phyloP scores from a whole-genome alignment of 2,329 filamentous ascomycete species.

The Aspergillus caelatus region DNA sequence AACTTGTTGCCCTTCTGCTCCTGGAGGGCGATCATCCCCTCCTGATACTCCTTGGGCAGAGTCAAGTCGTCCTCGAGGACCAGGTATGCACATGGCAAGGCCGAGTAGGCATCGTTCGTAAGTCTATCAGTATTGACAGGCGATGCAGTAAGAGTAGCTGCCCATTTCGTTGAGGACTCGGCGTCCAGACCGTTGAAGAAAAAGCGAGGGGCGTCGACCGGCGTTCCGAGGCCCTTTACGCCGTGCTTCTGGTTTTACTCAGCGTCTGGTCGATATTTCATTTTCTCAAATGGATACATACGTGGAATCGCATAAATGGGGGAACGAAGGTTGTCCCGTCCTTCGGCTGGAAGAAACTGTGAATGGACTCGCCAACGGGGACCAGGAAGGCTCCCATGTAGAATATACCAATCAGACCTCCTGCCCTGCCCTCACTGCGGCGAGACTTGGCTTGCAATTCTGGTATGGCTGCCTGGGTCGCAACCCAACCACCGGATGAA shows the following conservation, averaged over 20 bases:
- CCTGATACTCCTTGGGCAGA: slow-evolving; percentile 35
- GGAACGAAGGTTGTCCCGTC: slow-evolving; percentile 24
- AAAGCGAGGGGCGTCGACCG: slow-evolving; percentile 26
- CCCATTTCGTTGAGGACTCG: slow-evolving; percentile 26
- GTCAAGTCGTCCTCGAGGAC: slow-evolving; percentile 33
- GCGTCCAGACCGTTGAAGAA: slow-evolving; percentile 33
- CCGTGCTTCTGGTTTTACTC: slow-evolving; percentile 18
- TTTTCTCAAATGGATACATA: slow-evolving; percentile 3
- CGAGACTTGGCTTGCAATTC: slow-evolving; percentile 30
- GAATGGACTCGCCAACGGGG: slow-evolving; percentile 33
- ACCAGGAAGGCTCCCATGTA: slow-evolving; percentile 35
- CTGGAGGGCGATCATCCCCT: slow-evolving; percentile 30
- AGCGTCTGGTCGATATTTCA: neutral
- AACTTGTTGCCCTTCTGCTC: slow-evolving; percentile 12
- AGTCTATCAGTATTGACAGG: slow-evolving; percentile 30
- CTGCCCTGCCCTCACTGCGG: slow-evolving; percentile 15
- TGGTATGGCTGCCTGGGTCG: slow-evolving; percentile 33
- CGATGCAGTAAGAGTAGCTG: slow-evolving; percentile 27
- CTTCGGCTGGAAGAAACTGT: slow-evolving; percentile 34
- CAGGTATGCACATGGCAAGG: slow-evolving; percentile 37
- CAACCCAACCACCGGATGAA: slow-evolving; percentile 39
- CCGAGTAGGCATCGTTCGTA: slow-evolving; percentile 35
- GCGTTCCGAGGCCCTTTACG: slow-evolving; percentile 24
- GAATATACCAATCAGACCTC: slow-evolving; percentile 33
- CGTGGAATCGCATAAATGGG: slow-evolving; percentile 33